Percentiles rank a stretch among this genome's conserved stretches.
phyloP scores from a whole-genome alignment of 192 early-diverging fungal genomes.

The Spinellus fusiger region DNA sequence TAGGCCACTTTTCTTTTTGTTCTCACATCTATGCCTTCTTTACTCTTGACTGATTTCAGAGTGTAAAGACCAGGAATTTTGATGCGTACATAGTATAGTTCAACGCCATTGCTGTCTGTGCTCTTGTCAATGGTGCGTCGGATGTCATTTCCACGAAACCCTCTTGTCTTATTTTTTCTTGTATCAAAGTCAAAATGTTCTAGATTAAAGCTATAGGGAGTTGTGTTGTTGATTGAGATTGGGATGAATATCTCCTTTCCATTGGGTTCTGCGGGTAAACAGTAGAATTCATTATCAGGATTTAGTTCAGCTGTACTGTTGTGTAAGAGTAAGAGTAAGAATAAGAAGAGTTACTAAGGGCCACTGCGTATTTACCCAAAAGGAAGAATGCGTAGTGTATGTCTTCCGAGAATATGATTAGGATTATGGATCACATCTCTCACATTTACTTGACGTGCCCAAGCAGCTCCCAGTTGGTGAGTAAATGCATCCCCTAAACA shows the following conservation, averaged over 20 bases:
- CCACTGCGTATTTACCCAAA: conserved; percentile 18
- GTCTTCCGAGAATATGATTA: conserved; percentile 38
- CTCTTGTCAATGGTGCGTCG: conserved; percentile 27
- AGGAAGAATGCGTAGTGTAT: conserved; percentile 39
- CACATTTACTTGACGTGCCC: conserved; percentile 22
- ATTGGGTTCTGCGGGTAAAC: conserved; percentile 29
- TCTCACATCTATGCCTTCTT: conserved; percentile 32
- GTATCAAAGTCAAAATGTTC: conserved; percentile 32
- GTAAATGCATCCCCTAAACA: conserved; percentile 22
- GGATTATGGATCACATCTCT: conserved; percentile 32
- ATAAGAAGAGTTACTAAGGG: neutral
- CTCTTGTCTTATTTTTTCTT: neutral
- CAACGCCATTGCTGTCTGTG: conserved; percentile 15
- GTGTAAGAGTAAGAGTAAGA: neutral
- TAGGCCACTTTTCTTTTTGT: conserved; percentile 20
- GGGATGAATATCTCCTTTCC: conserved; percentile 28
- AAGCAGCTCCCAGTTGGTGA: conserved; percentile 23
- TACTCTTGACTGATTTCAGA: conserved; percentile 21
- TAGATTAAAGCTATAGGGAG: conserved; percentile 23
- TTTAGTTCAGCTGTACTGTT: conserved; percentile 41
- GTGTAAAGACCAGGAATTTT: conserved; percentile 33
- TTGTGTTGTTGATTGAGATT: conserved; percentile 37
- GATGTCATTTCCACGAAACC: conserved; percentile 22
- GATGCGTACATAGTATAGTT: conserved; percentile 29
- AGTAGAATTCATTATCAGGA: conserved; percentile 37